Conservation (phyloP, 306 rosid genomes). For the Hippophae rhamnoides region DNA sequence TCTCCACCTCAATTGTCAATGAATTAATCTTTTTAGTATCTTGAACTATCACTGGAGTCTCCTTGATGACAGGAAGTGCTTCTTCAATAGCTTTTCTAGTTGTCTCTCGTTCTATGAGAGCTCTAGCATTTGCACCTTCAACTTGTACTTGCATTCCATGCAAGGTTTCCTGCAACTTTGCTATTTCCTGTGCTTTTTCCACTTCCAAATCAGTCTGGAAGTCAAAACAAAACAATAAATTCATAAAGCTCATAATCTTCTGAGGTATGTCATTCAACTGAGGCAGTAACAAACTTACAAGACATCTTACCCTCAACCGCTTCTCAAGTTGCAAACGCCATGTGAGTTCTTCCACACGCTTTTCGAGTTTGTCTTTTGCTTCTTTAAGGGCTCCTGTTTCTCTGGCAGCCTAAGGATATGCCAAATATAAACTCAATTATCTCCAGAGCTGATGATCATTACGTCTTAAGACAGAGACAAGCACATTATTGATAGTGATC, state of each 20-base stretch:
- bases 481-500: slow-evolving; percentile 14
- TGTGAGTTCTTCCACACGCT: slow-evolving; percentile 99
- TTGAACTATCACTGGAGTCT: slow-evolving; percentile 84
- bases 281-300: slow-evolving; percentile 12
- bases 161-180: slow-evolving; percentile 68
- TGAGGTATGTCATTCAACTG: slow-evolving; percentile 1
- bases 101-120: slow-evolving; percentile 73
- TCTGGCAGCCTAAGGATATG: slow-evolving; percentile 72
- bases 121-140: slow-evolving; percentile 82
- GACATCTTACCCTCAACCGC: slow-evolving; percentile 69
- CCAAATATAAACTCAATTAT: neutral
- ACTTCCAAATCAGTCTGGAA: slow-evolving; percentile 94
- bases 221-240: slow-evolving; percentile 17
- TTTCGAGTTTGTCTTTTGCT: slow-evolving; percentile 96
- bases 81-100: slow-evolving; percentile 84
- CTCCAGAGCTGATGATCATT: slow-evolving; percentile 8
- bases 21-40: slow-evolving; percentile 86
- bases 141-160: slow-evolving; percentile 77
- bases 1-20: slow-evolving; percentile 64
- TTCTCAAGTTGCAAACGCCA: slow-evolving; percentile 99
- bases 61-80: slow-evolving; percentile 97
- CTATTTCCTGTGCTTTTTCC: slow-evolving; percentile 75
- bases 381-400: slow-evolving; percentile 99
- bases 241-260: slow-evolving; percentile 10
- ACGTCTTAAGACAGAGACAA: slow-evolving; percentile 18